Base-by-base conservation (phyloP, 495 filamentous ascomycete genomes). In the Pyronema omphalodes region DNA sequence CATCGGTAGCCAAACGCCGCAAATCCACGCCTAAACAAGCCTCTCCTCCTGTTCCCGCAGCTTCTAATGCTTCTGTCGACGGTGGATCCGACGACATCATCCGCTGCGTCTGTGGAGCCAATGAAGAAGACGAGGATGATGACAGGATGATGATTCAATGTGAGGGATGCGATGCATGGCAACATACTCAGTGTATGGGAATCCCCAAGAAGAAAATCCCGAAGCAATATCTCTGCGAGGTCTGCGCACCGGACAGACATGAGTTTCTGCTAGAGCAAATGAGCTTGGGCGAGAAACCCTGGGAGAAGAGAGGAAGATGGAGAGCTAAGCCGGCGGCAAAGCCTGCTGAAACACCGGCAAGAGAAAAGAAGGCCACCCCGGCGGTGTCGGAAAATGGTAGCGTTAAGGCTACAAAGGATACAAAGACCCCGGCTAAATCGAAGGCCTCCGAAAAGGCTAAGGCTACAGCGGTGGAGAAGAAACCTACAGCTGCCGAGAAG, bases 141-240 rank as follows among this genome's bases (percentile, higher is more conserved):
- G 76, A 81, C 37, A 79, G 87, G 60, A 88, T 93, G 66, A 80
- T 78, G 77, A 93, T 96, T 61, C 82, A 83, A 60, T 98, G 91
- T 69, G 91, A 98, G 62, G 75, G 72, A 36, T 98, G 91, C 63
- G 77, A 78, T 29, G 87, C 81, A 45, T 98, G 91, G 91, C 91
- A 98, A 67, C 91, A 98, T 66, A 93, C 93, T 62, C 79, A 88
- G 58, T 98, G 91, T 66, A 87, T 98, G 78, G 87, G 84, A 29
- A 73, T 94, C 56, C 78, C 79, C 55, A 81, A 86, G 57, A 80
- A 79, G 54, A 76, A 83, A 12, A 70, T 86, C 56, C 83, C 83
- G 34, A 73, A 75, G 60, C 69, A 82, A 62, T 98, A 96, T 69
- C 88, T 79, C 65, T 98, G 91, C 66, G 91, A 98, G 66, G 70